These are phyloP conservation scores for Daedaleopsis sinensis DNA, from an alignment of 768 basidiomycete genomes.

Conservation along the genomic window DNA sequence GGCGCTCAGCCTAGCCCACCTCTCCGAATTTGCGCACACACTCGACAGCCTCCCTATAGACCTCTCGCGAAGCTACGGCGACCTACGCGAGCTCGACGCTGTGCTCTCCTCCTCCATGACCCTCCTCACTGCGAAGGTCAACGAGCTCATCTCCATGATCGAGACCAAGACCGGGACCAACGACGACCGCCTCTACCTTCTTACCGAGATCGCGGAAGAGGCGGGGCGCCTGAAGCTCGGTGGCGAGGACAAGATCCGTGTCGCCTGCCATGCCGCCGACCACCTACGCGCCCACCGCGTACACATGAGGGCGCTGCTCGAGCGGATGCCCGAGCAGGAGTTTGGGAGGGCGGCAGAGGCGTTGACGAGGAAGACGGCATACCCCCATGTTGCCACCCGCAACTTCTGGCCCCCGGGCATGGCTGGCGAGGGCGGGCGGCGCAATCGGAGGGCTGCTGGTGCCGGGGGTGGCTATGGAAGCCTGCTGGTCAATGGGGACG, in stretches of 20 bases:
- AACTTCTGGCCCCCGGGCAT: slow-evolving; percentile 65
- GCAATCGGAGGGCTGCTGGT: slow-evolving; percentile 52
- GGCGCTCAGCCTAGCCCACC: slow-evolving; percentile 67
- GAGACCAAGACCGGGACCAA: slow-evolving; percentile 60
- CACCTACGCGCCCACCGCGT: slow-evolving; percentile 68
- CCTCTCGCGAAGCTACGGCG: slow-evolving; percentile 91
- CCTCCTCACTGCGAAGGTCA: slow-evolving; percentile 80
- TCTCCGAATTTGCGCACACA: slow-evolving; percentile 86
- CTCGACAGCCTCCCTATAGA: slow-evolving; percentile 93
- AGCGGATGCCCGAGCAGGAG: slow-evolving; percentile 67
- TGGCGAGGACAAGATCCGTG: slow-evolving; percentile 97
- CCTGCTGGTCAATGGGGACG: slow-evolving; percentile 52
- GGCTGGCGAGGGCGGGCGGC: slow-evolving; percentile 60
- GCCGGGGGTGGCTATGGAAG: slow-evolving; percentile 42
- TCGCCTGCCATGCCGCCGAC: slow-evolving; percentile 90
- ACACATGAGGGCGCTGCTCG: slow-evolving; percentile 65
- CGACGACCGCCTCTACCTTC: slow-evolving; percentile 80
- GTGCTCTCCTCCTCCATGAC: slow-evolving; percentile 89
- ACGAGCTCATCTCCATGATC: slow-evolving; percentile 73
- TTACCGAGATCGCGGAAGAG: slow-evolving; percentile 94
- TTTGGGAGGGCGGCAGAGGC: slow-evolving; percentile 35
- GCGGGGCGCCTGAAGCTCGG: slow-evolving; percentile 89
- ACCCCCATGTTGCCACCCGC: slow-evolving; percentile 74
- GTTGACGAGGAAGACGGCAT: slow-evolving; percentile 66
- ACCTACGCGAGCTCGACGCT: slow-evolving; percentile 97